These are phyloP conservation scores for Didymella pomorum DNA, from an alignment of 2,329 filamentous ascomycete species.

Conservation along the genomic window DNA sequence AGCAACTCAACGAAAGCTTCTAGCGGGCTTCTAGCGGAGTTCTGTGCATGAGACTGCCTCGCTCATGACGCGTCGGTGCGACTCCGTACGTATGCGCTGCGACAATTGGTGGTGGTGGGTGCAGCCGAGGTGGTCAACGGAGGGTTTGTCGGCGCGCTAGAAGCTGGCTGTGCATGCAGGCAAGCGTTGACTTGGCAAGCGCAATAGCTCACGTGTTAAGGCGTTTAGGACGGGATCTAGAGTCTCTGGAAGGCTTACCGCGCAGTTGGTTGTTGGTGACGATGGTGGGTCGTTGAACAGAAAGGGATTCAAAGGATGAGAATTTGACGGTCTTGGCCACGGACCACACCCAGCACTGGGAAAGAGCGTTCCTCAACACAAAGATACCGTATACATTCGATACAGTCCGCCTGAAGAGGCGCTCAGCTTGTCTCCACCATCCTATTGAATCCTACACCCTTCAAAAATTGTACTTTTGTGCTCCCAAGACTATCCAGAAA, in stretches of 20 bases:
- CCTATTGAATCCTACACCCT: conserved; percentile 11
- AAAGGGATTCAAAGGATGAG: conserved; percentile 5
- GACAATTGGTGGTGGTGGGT: conserved; percentile 10
- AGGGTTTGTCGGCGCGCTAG: conserved; percentile 24
- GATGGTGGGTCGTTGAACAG: conserved; percentile 13
- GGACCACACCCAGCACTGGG: conserved; percentile 12
- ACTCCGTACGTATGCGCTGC: neutral
- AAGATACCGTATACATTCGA: conserved; percentile 7
- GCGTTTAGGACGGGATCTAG: conserved; percentile 17
- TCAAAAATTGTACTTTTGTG: neutral
- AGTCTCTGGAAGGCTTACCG: conserved; percentile 17
- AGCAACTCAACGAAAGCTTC: conserved; percentile 13
- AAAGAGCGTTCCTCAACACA: conserved; percentile 21
- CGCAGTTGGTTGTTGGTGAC: conserved; percentile 12
- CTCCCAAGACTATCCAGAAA: neutral
- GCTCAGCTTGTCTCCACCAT: conserved; percentile 10
- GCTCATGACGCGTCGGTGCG: conserved; percentile 12
- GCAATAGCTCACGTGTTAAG: conserved; percentile 21
- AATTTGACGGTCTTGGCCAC: conserved; percentile 11
- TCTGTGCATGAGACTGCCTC: conserved; percentile 14
- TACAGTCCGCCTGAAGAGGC: conserved; percentile 16
- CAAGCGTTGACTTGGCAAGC: conserved; percentile 12
- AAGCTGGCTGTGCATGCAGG: conserved; percentile 6
- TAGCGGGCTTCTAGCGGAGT: conserved; percentile 17
- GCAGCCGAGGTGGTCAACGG: conserved; percentile 9